Evolutionary conservation across 768 basidiomycete species (phyloP).

Genomic region (Mycena amicta): DNA sequence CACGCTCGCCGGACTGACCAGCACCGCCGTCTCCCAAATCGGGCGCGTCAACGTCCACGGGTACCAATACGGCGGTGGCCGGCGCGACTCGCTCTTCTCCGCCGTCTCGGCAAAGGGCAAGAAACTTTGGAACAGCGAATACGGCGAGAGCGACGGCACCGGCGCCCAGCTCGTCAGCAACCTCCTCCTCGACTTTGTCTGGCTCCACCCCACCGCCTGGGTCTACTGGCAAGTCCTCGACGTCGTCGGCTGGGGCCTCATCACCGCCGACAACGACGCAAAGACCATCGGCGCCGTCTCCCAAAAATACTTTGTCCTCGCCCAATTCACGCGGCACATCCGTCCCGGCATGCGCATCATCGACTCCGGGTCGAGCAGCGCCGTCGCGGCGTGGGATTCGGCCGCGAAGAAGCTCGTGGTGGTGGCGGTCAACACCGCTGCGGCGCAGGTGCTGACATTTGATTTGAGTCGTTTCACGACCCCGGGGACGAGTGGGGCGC

Average conservation of each 20-base stretch:
- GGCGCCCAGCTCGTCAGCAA: conserved; percentile 19
- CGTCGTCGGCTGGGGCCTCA: conserved; percentile 19
- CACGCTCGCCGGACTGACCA: conserved; percentile 5
- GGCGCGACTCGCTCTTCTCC: conserved; percentile 16
- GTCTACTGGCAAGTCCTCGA: conserved; percentile 25
- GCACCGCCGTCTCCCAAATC: conserved; percentile 8
- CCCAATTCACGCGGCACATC: conserved; percentile 24
- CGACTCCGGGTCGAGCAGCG: conserved; percentile 9
- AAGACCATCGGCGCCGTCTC: conserved; percentile 13
- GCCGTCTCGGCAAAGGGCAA: conserved; percentile 10
- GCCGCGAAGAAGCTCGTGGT: conserved; percentile 17
- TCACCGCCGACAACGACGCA: conserved; percentile 18
- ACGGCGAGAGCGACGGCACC: conserved; percentile 22
- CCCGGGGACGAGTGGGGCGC: conserved; percentile 12
- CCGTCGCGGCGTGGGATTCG: conserved; percentile 18
- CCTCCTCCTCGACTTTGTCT: conserved; percentile 20
- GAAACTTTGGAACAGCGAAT: conserved; percentile 23
- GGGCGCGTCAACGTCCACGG: conserved; percentile 24
- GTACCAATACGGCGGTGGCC: conserved; percentile 19
- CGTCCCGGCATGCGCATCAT: conserved; percentile 19
- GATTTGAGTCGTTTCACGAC: conserved; percentile 17
- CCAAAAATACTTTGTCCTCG: conserved; percentile 24
- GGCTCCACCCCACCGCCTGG: conserved; percentile 24
- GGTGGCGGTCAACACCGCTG: conserved; percentile 15
- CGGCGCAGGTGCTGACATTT: conserved; percentile 15